Conservation (phyloP, 2,329 filamentous ascomycete genomes). For the Microsporum ferrugineum region DNA sequence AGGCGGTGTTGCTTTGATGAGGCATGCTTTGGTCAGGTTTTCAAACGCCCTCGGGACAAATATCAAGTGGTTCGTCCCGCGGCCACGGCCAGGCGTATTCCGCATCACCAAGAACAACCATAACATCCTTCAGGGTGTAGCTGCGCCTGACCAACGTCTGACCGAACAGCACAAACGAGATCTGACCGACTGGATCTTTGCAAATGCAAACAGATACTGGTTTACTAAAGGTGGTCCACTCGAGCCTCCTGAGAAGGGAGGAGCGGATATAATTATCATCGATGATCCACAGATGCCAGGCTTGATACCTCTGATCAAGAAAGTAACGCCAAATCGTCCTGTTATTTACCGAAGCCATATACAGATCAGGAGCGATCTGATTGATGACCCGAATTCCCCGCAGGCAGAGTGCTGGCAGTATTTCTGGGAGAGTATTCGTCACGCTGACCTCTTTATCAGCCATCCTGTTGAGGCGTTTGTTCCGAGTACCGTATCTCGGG, state of each 20-base stretch:
- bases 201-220: conserved; percentile 69
- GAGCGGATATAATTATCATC: conserved; percentile 64
- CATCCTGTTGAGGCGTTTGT: conserved; percentile 70
- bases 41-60: conserved; percentile 55
- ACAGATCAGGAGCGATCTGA: conserved; percentile 65
- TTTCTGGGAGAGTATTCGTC: conserved; percentile 59
- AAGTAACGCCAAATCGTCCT: conserved; percentile 57
- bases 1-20: conserved; percentile 73
- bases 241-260: conserved; percentile 52
- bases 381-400: conserved; percentile 50
- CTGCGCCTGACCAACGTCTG: conserved; percentile 53
- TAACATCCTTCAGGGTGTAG: conserved; percentile 77
- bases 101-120: conserved; percentile 77
- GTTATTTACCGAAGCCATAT: conserved; percentile 76
- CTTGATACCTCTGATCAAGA: conserved; percentile 64
- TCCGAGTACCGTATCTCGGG: conserved; percentile 52
- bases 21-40: conserved; percentile 65
- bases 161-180: conserved; percentile 48
- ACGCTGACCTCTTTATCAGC: conserved; percentile 68
- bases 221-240: conserved; percentile 56
- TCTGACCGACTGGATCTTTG: conserved; percentile 60
- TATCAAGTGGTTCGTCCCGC: conserved; percentile 66
- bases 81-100: conserved; percentile 68
- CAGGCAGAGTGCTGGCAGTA: conserved; percentile 65
- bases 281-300: conserved; percentile 79